phyloP scores from a whole-genome alignment of 176 grass and related monocot species.

The Calamus simplicifolius region DNA sequence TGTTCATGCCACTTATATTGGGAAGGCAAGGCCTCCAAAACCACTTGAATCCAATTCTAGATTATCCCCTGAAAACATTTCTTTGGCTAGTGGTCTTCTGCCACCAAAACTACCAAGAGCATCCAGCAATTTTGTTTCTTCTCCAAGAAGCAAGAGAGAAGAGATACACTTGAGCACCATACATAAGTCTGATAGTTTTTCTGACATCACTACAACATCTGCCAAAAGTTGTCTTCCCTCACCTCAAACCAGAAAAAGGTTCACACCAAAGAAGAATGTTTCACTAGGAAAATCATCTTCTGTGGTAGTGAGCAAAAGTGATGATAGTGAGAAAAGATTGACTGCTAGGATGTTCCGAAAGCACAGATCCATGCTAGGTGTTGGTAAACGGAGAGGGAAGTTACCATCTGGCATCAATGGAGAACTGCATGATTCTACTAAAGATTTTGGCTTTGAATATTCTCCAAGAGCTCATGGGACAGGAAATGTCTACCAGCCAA shows the following conservation, averaged over 20 bases:
- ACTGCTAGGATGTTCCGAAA: conserved; percentile 49
- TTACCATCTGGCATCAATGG: conserved; percentile 20
- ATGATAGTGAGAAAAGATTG: conserved; percentile 14
- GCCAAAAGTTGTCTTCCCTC: neutral
- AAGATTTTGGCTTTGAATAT: conserved; percentile 23
- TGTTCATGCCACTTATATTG: conserved; percentile 8
- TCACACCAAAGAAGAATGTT: conserved; percentile 14
- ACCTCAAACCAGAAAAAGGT: neutral
- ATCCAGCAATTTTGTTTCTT: conserved; percentile 22
- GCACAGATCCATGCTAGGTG: conserved; percentile 51
- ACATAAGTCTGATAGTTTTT: conserved; percentile 31
- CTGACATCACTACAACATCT: neutral
- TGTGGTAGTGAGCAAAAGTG: conserved; percentile 22
- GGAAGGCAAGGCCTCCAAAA: conserved; percentile 25
- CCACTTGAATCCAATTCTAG: conserved; percentile 18
- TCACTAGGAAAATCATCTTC: conserved; percentile 18
- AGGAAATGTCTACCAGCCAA: conserved; percentile 13
- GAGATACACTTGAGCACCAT: conserved; percentile 38
- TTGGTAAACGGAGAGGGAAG: conserved; percentile 27
- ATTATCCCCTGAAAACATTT: conserved; percentile 30
- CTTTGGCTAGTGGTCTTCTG: conserved; percentile 10
- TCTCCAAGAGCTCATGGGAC: conserved; percentile 31
- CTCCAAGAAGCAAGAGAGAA: conserved; percentile 36
- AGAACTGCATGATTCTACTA: conserved; percentile 27
- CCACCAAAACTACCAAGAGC: conserved; percentile 49